These are phyloP conservation scores for Phaeodactylum tricornutum DNA, from an alignment of 108 stramenopile species.

Conservation along the genomic window DNA sequence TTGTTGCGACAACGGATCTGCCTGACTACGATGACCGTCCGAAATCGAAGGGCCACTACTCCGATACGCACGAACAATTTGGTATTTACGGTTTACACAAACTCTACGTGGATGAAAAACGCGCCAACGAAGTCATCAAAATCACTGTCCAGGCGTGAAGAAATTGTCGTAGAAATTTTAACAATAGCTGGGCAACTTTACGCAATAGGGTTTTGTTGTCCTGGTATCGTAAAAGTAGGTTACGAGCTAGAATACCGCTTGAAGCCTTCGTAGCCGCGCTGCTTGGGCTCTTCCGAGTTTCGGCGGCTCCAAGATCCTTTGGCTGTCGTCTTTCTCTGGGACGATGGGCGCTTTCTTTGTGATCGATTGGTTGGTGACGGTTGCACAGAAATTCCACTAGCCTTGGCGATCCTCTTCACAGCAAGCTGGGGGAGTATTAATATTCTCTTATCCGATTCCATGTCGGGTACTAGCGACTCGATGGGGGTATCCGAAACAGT, in stretches of 20 bases:
- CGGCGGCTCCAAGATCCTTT: constrained; percentile 54
- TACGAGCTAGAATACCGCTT: constrained; percentile 56
- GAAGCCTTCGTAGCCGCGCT: constrained; percentile 68
- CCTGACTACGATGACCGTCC: constrained; percentile 56
- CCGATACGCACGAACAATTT: constrained; percentile 32
- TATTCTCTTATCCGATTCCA: constrained; percentile 60
- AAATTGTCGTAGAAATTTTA: too few relatives aligned
- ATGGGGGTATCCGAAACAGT: constrained; percentile 26
- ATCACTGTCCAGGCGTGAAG: background rate
- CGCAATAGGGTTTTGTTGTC: too few relatives aligned
- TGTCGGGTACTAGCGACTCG: constrained; percentile 28
- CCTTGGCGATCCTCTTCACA: constrained; percentile 38
- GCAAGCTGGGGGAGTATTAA: constrained; percentile 34
- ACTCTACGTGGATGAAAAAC: constrained; percentile 27
- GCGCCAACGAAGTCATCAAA: constrained; percentile 41
- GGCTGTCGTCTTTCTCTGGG: constrained; percentile 19
- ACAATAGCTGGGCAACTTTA: too few relatives aligned
- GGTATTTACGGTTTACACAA: constrained; percentile 41
- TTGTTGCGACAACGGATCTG: constrained; percentile 53
- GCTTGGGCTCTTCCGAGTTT: constrained; percentile 33
- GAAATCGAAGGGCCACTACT: constrained; percentile 40
- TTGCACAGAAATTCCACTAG: constrained; percentile 37
- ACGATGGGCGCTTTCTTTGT: constrained; percentile 11
- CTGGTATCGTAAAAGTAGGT: too few relatives aligned
- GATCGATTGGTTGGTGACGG: constrained; percentile 4